phyloP scores from a whole-genome alignment of 495 filamentous ascomycete species.

The Sabuloglossum arenarium region DNA sequence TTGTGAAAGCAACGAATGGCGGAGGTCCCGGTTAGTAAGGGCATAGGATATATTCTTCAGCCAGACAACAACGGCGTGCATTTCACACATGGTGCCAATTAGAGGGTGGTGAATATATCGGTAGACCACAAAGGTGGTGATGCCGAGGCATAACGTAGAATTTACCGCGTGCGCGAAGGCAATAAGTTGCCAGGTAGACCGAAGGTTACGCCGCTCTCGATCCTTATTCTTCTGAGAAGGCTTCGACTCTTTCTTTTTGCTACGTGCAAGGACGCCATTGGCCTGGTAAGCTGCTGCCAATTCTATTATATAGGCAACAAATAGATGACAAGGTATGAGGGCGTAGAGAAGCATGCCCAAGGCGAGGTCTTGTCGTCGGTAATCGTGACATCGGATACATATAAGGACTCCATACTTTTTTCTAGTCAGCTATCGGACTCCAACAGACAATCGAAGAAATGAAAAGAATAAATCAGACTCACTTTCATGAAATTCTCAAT shows the following conservation, averaged over 20 bases:
- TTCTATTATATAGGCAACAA: conserved; percentile 78
- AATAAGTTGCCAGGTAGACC: conserved; percentile 55
- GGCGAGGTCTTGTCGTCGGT: conserved; percentile 54
- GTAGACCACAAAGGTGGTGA: conserved; percentile 75
- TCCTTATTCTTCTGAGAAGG: conserved; percentile 32
- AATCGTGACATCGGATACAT: conserved; percentile 77
- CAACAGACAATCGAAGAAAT: too few species aligned
- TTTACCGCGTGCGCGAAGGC: conserved; percentile 65
- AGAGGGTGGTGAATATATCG: conserved; percentile 77
- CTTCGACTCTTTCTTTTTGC: conserved; percentile 41
- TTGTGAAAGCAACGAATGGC: conserved; percentile 64
- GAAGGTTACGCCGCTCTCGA: conserved; percentile 29
- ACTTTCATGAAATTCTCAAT: conserved; percentile 97
- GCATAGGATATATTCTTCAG: conserved; percentile 91
- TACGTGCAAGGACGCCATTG: conserved; percentile 36
- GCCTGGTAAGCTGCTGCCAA: conserved; percentile 57
- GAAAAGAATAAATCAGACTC: background rate
- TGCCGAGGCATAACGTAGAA: conserved; percentile 52
- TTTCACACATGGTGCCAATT: conserved; percentile 74
- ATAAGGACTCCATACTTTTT: conserved; percentile 82
- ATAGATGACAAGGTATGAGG: conserved; percentile 72
- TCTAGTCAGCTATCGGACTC: conserved; percentile 10
- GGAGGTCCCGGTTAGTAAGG: conserved; percentile 87
- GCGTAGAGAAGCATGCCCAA: conserved; percentile 59
- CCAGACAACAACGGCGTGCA: conserved; percentile 90